phyloP scores from a whole-genome alignment of 768 basidiomycete species.

The Auriscalpium vulgare region DNA sequence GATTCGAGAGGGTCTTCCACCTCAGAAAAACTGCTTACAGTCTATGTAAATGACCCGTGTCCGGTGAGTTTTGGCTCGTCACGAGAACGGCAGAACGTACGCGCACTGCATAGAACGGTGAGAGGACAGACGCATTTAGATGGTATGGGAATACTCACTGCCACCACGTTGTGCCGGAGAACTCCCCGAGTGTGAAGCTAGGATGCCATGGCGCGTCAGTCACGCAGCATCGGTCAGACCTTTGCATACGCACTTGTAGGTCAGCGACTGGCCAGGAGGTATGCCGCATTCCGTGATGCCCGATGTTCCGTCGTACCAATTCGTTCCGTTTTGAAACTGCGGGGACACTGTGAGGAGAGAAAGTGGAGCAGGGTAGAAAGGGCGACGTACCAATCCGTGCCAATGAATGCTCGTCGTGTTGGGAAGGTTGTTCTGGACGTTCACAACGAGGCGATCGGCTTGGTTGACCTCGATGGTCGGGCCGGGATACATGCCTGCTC shows the following conservation, averaged over 20 bases:
- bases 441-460: conserved; percentile 28
- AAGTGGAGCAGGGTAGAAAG: neutral
- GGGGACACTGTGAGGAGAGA: conserved; percentile 2
- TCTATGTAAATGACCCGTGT: no score
- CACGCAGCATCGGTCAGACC: neutral
- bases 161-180: conserved; percentile 43
- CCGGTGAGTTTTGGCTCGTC: no score
- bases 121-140: neutral
- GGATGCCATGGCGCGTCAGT: neutral
- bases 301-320: conserved; percentile 40
- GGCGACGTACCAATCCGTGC: conserved; percentile 23
- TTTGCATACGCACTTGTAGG: conserved; percentile 22
- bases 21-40: no score
- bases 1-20: conserved; percentile 13
- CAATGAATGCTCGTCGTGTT: conserved; percentile 29
- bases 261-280: conserved; percentile 39
- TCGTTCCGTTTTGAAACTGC: conserved; percentile 36
- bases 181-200: conserved; percentile 35
- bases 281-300: conserved; percentile 46
- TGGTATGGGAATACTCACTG: conserved; percentile 25
- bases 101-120: no score
- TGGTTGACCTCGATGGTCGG: conserved; percentile 32
- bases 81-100: no score
- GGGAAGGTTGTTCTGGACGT: conserved; percentile 27
- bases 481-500: conserved; percentile 26